phyloP scores from a whole-genome alignment of 2,329 filamentous ascomycete species.

The Epicoccum nigrum region DNA sequence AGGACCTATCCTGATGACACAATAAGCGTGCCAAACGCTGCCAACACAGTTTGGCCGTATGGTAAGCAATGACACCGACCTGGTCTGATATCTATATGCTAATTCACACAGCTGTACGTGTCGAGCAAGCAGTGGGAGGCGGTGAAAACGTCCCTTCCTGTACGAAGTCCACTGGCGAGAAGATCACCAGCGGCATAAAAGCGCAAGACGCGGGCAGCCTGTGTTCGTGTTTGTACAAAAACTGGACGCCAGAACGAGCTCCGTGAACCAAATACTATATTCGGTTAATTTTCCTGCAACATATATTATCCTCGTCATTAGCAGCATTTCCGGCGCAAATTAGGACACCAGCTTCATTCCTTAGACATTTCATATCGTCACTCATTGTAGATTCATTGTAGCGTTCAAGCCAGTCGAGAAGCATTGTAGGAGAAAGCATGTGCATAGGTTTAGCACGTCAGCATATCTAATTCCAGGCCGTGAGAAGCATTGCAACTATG shows the following conservation, averaged over 20 bases:
- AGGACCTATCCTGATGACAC: conserved; percentile 48
- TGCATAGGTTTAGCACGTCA: background rate
- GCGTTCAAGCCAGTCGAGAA: conserved; percentile 14
- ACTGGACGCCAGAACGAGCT: conserved; percentile 35
- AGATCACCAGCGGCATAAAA: conserved; percentile 43
- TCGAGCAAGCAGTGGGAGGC: conserved; percentile 59
- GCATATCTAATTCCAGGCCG: background rate
- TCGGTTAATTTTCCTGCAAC: background rate
- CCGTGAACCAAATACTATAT: background rate
- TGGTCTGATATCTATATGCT: no score
- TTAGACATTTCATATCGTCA: background rate
- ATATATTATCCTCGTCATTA: background rate
- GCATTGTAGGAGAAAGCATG: background rate
- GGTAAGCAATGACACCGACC: conserved; percentile 26
- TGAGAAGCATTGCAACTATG: background rate
- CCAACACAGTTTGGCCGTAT: conserved; percentile 44
- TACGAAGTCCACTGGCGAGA: conserved; percentile 48
- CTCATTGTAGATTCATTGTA: conserved; percentile 1
- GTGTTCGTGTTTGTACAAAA: conserved; percentile 57
- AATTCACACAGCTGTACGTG: conserved; percentile 54
- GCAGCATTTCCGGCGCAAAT: conserved; percentile 4
- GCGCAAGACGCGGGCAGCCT: conserved; percentile 43
- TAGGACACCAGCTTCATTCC: conserved; percentile 1
- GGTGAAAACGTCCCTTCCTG: conserved; percentile 62
- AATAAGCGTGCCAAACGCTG: conserved; percentile 35